Conservation (phyloP, 1,284 basidiomycete genomes). For the Cryptococcus sp. region DNA sequence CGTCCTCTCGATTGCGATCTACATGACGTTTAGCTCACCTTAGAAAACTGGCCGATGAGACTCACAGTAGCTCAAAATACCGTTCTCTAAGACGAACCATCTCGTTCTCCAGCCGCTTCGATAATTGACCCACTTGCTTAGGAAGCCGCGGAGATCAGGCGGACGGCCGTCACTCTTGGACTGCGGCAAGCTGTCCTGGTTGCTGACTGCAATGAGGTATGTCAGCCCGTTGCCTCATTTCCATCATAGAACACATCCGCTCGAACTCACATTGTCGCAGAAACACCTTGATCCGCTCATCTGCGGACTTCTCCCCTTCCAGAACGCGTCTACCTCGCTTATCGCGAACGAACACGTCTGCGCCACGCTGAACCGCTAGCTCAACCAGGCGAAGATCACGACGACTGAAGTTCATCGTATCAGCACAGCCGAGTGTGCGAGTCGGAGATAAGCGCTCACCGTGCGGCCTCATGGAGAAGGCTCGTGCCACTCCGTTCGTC, state of each 20-base stretch:
- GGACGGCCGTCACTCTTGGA: slow-evolving; percentile 55
- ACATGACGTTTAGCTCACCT: background rate
- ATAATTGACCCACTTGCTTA: slow-evolving; percentile 53
- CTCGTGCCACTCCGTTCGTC: slow-evolving; percentile 77
- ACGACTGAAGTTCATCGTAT: slow-evolving; percentile 47
- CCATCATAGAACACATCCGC: background rate
- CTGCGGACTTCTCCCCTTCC: slow-evolving; percentile 62
- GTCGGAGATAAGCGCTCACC: slow-evolving; percentile 30
- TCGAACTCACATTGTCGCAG: slow-evolving; percentile 72
- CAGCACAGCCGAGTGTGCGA: background rate
- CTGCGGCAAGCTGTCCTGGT: slow-evolving; percentile 62
- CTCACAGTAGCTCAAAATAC: slow-evolving; percentile 69
- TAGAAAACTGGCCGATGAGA: background rate
- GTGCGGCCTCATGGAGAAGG: slow-evolving; percentile 83
- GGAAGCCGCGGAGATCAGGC: slow-evolving; percentile 69
- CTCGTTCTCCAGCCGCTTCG: slow-evolving; percentile 78
- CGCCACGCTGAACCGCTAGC: slow-evolving; percentile 77
- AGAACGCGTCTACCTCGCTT: slow-evolving; percentile 72
- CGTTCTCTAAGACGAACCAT: slow-evolving; percentile 92
- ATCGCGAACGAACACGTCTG: slow-evolving; percentile 87
- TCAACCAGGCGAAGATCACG: slow-evolving; percentile 83
- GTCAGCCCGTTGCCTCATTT: background rate
- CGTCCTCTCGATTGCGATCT: slow-evolving; percentile 86
- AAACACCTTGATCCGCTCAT: slow-evolving; percentile 79
- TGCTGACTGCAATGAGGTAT: slow-evolving; percentile 61